Evolutionary conservation across 306 rosid genomes (phyloP), one percentile per base, ranked within the genome.

Genomic region (Cicer bijugum): DNA sequence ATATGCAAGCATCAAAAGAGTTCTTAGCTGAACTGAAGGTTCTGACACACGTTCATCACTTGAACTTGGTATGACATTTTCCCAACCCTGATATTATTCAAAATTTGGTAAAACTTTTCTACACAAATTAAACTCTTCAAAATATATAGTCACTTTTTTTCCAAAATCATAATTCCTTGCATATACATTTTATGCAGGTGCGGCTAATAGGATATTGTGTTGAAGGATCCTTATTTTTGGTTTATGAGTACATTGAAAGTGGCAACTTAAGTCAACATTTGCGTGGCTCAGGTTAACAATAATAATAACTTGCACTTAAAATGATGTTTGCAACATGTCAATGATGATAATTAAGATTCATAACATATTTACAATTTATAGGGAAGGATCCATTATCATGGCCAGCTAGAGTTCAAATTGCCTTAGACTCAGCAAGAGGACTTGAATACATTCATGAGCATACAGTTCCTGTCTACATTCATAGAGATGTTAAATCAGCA

Each of bases 371-470:
- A 4, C 1, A 28, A 28, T 39, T 46, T 71, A 12, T 64, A 89
- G 96, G 75, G 65, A 71, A 77, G 85, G 91, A 84, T n/a, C 85
- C 89, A 4, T 82, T 90, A 80, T 56, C 91, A 46, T 90, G 97
- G 97, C 61, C 85, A 53, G 72, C 78, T 39, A 87, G 93, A 84
- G 86, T 90, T 47, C 93, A 88, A 81, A 90, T 90, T 72, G 96
- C 93, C 9, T 72, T 88, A 46, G 97, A 90, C 80, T 68, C 90
- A 35, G 97, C 91, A 44, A 87, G 97, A 79, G 93, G 91, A 69
- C 81, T 90, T 8, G 93, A 85, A 84, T 90, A 90, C 68, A 90
- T 90, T 39, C 97, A 90, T n/a, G 97, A 88, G 33, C 97, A 90
- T 42, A 88, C 93, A 11, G 89, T 90, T 85, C 93, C 97, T 28